Conservation (phyloP, 306 rosid genomes). For the Corylus heterophylla region DNA sequence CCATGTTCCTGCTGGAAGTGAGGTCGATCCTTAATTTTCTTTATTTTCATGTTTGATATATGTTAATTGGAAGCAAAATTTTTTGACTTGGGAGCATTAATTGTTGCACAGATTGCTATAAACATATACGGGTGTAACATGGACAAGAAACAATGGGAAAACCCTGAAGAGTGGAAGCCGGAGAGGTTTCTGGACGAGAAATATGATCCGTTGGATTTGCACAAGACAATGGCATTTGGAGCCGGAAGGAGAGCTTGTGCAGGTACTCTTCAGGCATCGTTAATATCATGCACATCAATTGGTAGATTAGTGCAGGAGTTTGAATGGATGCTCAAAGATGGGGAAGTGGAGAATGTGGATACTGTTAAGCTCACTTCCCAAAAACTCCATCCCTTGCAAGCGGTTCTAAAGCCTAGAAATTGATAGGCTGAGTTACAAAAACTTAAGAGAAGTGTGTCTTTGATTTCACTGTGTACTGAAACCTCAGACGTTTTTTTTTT, state of each 20-base stretch:
- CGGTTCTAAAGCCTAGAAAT: conserved; percentile 54
- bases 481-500: no score
- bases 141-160: conserved; percentile 75
- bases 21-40: conserved; percentile 41
- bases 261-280: conserved; percentile 78
- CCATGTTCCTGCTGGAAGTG: conserved; percentile 78
- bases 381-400: conserved; percentile 67
- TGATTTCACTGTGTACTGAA: background rate
- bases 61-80: background rate
- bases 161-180: conserved; percentile 70
- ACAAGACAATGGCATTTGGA: conserved; percentile 95
- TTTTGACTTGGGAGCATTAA: background rate
- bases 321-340: conserved; percentile 69
- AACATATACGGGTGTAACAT: conserved; percentile 91
- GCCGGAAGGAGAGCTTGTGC: conserved; percentile 96
- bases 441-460: background rate
- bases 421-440: background rate
- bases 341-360: conserved; percentile 72
- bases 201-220: conserved; percentile 59
- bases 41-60: background rate
- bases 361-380: conserved; percentile 81
- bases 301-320: conserved; percentile 82
- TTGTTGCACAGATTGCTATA: conserved; percentile 64
- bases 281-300: conserved; percentile 56
- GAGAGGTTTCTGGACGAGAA: conserved; percentile 81